Conservation (phyloP, 2,329 filamentous ascomycete genomes). For the Epichloe gansuensis region DNA sequence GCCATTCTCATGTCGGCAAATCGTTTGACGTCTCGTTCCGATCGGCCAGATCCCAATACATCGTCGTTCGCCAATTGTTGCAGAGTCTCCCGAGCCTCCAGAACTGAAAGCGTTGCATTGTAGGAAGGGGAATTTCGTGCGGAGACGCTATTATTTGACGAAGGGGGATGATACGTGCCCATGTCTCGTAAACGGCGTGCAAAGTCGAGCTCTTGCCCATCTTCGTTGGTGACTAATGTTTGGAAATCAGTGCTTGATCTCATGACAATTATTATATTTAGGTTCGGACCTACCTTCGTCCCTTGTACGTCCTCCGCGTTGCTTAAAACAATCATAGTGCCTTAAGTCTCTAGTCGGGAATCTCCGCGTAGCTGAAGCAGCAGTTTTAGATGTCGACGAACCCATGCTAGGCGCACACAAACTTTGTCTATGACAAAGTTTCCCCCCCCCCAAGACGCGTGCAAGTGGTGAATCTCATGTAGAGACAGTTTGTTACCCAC, state of each 20-base stretch:
- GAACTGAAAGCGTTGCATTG: neutral
- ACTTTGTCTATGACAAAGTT: too few relatives aligned
- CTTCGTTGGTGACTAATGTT: neutral
- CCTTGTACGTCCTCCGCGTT: neutral
- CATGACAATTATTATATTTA: too few relatives aligned
- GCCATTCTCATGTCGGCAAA: constrained; percentile 5
- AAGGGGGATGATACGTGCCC: neutral
- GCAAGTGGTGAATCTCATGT: too few relatives aligned
- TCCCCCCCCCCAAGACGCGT: too few relatives aligned
- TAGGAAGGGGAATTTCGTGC: neutral
- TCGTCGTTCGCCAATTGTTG: neutral
- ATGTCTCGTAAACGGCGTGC: neutral
- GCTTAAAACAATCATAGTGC: neutral
- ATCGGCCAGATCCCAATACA: neutral
- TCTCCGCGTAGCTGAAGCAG: neutral
- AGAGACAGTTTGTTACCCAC: too few relatives aligned
- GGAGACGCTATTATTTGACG: neutral
- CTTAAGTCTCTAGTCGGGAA: neutral
- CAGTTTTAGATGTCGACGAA: neutral
- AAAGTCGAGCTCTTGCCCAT: neutral
- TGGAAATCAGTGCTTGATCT: neutral
- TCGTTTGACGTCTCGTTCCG: neutral
- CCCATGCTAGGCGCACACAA: neutral
- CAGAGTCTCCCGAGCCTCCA: neutral
- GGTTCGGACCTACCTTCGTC: neutral